Evolutionary conservation across 2,329 filamentous ascomycete genomes (phyloP).

Genomic region (Claviceps spartinae): DNA sequence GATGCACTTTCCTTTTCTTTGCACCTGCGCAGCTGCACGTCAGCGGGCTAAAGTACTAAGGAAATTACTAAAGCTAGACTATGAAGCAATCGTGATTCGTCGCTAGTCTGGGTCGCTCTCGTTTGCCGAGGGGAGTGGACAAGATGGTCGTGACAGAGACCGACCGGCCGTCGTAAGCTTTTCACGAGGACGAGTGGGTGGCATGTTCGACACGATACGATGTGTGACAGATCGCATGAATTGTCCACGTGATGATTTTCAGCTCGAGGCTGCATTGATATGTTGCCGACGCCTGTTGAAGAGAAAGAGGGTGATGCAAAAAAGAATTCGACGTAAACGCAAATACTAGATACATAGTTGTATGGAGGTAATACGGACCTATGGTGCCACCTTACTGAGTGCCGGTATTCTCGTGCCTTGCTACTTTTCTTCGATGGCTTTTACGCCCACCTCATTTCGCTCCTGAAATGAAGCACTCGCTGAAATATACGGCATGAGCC

Average conservation of each 20-base stretch:
- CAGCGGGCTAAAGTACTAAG: neutral
- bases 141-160: neutral
- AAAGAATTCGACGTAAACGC: too few relatives aligned
- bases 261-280: neutral
- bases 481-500: too few relatives aligned
- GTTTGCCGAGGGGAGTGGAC: neutral
- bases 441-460: too few relatives aligned
- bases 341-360: too few relatives aligned
- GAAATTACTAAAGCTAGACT: neutral
- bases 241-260: neutral
- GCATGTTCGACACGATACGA: neutral
- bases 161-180: neutral
- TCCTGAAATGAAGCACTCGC: too few relatives aligned
- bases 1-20: neutral
- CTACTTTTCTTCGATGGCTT: too few relatives aligned
- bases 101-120: constrained; percentile 22
- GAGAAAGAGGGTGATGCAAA: too few relatives aligned
- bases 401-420: too few relatives aligned
- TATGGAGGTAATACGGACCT: too few relatives aligned
- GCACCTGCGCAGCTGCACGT: neutral
- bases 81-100: neutral
- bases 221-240: neutral
- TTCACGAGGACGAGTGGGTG: neutral
- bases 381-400: too few relatives aligned
- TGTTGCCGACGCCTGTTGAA: neutral